Conservation (phyloP, 495 filamentous ascomycete species). For the Aspergillus coremiiformis region DNA sequence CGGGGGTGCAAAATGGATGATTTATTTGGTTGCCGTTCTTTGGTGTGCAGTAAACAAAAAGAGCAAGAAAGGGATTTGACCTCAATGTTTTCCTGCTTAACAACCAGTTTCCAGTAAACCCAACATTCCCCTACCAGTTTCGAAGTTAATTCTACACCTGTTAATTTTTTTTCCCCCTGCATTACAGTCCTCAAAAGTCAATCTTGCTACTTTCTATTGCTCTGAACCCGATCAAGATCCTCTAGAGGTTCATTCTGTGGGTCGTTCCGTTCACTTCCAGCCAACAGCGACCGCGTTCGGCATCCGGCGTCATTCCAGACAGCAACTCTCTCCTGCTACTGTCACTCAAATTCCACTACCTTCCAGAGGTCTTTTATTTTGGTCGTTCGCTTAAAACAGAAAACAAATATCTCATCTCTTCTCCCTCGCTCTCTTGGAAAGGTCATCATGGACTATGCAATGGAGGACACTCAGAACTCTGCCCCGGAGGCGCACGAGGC, state of each 20-base stretch:
- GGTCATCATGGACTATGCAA: conserved; percentile 51
- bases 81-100: not conserved
- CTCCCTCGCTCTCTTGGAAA: conserved; percentile 7
- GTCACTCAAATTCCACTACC: conserved; percentile 23
- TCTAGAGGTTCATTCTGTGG: conserved; percentile 19
- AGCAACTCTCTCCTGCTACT: conserved; percentile 31
- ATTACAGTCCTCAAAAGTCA: not conserved
- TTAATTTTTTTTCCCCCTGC: not conserved
- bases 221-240: conserved; percentile 4
- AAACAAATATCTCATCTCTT: not conserved
- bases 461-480: conserved; percentile 68
- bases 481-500: conserved; percentile 52
- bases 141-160: not conserved
- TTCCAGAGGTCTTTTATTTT: conserved; percentile 9
- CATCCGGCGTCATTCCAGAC: conserved; percentile 38
- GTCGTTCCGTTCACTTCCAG: conserved; percentile 18
- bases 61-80: not conserved
- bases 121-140: not conserved
- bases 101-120: not conserved
- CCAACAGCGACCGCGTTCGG: conserved; percentile 20
- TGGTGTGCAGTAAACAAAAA: conserved; percentile 9
- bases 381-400: not conserved
- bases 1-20: not conserved
- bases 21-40: not conserved
- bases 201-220: not conserved